Evolutionary conservation across 768 basidiomycete genomes (phyloP).

Genomic region (Dacryopinax spathularia): DNA sequence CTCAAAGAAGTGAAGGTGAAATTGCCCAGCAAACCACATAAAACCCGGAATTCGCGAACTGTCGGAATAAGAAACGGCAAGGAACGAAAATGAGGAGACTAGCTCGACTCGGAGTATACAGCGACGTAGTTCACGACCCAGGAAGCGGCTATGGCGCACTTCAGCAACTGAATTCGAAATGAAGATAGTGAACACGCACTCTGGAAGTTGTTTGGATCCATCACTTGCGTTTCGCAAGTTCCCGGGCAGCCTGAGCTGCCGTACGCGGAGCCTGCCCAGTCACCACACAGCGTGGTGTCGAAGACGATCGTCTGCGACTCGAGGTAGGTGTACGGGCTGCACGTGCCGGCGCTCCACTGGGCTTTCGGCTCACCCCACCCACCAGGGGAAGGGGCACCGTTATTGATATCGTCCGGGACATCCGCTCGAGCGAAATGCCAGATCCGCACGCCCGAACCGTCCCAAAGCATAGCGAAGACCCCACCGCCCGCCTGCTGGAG

Average conservation of each 20-base stretch:
- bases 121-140: slow-evolving; percentile 1
- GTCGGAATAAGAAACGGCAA: background rate
- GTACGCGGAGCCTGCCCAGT: slow-evolving; percentile 30
- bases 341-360: slow-evolving; percentile 25
- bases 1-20: background rate
- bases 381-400: slow-evolving; percentile 25
- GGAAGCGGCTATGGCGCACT: background rate
- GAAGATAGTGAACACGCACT: slow-evolving; percentile 16
- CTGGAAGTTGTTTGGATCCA: slow-evolving; percentile 42
- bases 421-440: slow-evolving; percentile 33
- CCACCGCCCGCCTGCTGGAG: slow-evolving; percentile 35
- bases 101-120: slow-evolving; percentile 1
- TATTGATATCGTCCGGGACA: slow-evolving; percentile 28
- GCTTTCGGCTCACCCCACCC: slow-evolving; percentile 33
- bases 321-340: slow-evolving; percentile 28
- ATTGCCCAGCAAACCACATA: background rate
- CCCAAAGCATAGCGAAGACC: slow-evolving; percentile 32
- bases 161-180: background rate
- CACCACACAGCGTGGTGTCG: slow-evolving; percentile 33
- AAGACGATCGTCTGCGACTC: slow-evolving; percentile 27
- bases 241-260: slow-evolving; percentile 20
- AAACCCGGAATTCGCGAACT: background rate
- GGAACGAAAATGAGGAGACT: background rate
- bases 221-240: slow-evolving; percentile 29
- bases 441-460: slow-evolving; percentile 30